Conservation (phyloP, 2,329 filamentous ascomycete genomes). For the Paraconiothyrium brasiliense region DNA sequence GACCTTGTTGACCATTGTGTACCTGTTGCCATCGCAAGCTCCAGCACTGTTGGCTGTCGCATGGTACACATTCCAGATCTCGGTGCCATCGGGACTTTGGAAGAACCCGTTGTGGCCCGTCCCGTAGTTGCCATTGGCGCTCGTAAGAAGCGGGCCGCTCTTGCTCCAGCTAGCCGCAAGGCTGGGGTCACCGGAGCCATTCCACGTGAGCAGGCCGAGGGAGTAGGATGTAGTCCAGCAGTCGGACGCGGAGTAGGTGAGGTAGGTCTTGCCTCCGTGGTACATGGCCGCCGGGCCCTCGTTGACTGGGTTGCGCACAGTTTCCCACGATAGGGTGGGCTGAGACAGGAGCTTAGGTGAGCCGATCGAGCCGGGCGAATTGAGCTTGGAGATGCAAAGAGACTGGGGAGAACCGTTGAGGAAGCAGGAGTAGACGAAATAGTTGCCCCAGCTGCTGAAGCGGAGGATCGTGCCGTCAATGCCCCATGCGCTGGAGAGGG, state of each 20-base stretch:
- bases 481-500: conserved; percentile 55
- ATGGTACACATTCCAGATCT: conserved; percentile 67
- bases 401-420: conserved; percentile 53
- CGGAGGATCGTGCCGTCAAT: conserved; percentile 65
- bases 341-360: conserved; percentile 60
- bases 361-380: conserved; percentile 56
- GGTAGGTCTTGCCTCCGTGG: conserved; percentile 61
- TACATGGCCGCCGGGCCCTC: conserved; percentile 66
- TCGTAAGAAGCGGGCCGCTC: conserved; percentile 61
- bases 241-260: conserved; percentile 65
- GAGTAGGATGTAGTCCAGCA: conserved; percentile 66
- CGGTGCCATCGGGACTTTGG: conserved; percentile 62
- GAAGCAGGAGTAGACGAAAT: conserved; percentile 65
- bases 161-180: conserved; percentile 61
- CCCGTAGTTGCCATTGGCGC: conserved; percentile 66
- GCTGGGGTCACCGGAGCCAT: conserved; percentile 59
- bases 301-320: conserved; percentile 60
- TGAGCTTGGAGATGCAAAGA: conserved; percentile 53
- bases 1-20: conserved; percentile 63
- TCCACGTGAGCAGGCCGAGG: conserved; percentile 64
- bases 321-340: conserved; percentile 63
- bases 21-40: conserved; percentile 63
- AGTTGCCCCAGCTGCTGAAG: conserved; percentile 58
- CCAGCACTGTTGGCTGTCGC: conserved; percentile 61
- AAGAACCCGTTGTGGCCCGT: conserved; percentile 69